A percentile compares a stretch with the other conserved stretches of the same genome.
Evolutionary conservation across 1,284 basidiomycete genomes (phyloP).

Genomic region (Sporisorium iseilematis-ciliati): DNA sequence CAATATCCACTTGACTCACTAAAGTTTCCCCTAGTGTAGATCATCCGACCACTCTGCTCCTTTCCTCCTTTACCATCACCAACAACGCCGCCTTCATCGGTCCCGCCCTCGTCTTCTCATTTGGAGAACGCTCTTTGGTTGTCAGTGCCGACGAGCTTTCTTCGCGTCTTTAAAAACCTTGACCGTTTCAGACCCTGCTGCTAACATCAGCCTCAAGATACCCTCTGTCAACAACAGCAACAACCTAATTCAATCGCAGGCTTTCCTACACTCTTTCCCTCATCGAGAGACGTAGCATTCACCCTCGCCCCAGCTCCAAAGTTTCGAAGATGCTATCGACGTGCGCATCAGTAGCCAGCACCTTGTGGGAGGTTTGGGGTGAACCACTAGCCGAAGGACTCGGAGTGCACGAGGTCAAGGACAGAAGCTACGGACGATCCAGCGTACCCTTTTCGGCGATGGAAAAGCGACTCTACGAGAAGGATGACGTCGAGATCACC

Average conservation of each 20-base stretch:
- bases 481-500: slow-evolving; percentile 59
- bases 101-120: too few species aligned
- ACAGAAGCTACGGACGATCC: slow-evolving; percentile 60
- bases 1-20: not conserved
- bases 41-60: not conserved
- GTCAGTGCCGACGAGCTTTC: slow-evolving; percentile 8
- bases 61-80: not conserved
- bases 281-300: too few species aligned
- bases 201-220: slow-evolving; percentile 1
- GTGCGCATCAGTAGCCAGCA: slow-evolving; percentile 17
- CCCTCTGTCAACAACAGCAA: not conserved
- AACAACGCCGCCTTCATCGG: too few species aligned
- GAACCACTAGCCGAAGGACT: slow-evolving; percentile 48
- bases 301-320: too few species aligned
- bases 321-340: not conserved
- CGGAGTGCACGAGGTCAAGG: slow-evolving; percentile 52
- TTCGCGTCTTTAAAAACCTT: not conserved
- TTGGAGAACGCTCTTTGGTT: slow-evolving; percentile 4
- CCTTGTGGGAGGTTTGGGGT: slow-evolving; percentile 60
- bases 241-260: too few species aligned
- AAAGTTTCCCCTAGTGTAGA: not conserved
- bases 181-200: too few species aligned
- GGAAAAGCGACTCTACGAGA: slow-evolving; percentile 65
- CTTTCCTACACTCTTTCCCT: not conserved
- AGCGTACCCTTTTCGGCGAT: slow-evolving; percentile 62